A percentile compares a stretch with the other conserved stretches of the same genome.
Evolutionary conservation across 805 yeast genomes (phyloP).

Genomic region (Hanseniaspora occidentalis): DNA sequence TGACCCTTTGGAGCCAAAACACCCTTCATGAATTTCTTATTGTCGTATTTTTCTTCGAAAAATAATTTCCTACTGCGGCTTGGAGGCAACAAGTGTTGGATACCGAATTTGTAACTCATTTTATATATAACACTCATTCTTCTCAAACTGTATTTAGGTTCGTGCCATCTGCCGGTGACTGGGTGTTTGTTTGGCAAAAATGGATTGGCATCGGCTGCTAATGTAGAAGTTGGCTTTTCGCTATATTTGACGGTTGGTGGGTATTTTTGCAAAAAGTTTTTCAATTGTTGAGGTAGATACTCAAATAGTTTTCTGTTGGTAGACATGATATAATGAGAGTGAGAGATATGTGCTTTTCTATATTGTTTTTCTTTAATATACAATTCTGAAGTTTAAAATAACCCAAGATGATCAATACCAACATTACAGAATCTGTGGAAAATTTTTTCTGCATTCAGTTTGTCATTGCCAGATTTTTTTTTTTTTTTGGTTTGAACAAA

Average conservation of each 20-base stretch:
- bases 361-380: too few species aligned
- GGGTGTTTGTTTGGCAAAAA: slow-evolving; percentile 79
- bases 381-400: too few species aligned
- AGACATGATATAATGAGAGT: not conserved
- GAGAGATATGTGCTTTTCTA: not conserved
- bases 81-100: slow-evolving; percentile 63
- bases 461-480: too few species aligned
- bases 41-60: slow-evolving; percentile 63
- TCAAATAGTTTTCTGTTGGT: slow-evolving; percentile 26
- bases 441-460: too few species aligned
- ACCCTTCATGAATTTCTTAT: slow-evolving; percentile 64
- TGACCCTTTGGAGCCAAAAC: slow-evolving; percentile 68
- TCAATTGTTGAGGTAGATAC: slow-evolving; percentile 57
- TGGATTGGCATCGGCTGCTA: slow-evolving; percentile 69
- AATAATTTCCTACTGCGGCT: slow-evolving; percentile 38
- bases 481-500: too few species aligned
- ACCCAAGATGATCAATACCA: too few species aligned
- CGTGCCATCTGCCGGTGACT: slow-evolving; percentile 62
- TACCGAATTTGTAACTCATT: slow-evolving; percentile 70
- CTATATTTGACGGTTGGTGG: slow-evolving; percentile 70
- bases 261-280: slow-evolving; percentile 62
- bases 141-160: slow-evolving; percentile 67
- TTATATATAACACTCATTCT: slow-evolving; percentile 76
- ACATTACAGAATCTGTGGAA: too few species aligned
- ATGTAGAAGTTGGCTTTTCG: slow-evolving; percentile 47